Evolutionary conservation across 2,329 filamentous ascomycete species (phyloP).

Genomic region (Aspergillus aculeatinus): DNA sequence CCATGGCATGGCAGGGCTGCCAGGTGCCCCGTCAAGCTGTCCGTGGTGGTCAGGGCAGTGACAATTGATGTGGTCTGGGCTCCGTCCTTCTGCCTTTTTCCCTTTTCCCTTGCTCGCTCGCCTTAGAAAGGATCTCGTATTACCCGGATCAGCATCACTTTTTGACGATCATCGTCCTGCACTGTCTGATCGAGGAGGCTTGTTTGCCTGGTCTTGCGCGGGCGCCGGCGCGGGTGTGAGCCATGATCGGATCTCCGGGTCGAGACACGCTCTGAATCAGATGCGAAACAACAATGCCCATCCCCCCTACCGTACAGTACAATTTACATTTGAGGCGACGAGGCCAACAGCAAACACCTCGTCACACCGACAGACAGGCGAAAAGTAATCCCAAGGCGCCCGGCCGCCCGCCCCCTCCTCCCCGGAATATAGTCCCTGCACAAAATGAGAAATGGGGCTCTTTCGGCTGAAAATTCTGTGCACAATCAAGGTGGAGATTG

Average conservation of each 20-base stretch:
- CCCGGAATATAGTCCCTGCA: constrained; percentile 17
- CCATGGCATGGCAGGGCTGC: neutral
- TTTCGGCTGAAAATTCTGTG: constrained; percentile 4
- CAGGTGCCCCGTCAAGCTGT: neutral
- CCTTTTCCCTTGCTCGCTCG: neutral
- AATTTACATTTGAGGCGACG: neutral
- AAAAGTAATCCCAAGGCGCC: neutral
- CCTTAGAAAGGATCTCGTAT: constrained; percentile 4
- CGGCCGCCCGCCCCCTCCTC: too few species aligned
- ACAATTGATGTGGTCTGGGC: neutral
- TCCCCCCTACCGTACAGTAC: neutral
- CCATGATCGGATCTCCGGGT: neutral
- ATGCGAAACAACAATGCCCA: neutral
- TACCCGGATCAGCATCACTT: constrained; percentile 8
- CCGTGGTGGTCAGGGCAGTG: neutral
- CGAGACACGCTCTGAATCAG: neutral
- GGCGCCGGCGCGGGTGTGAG: neutral
- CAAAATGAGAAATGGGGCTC: constrained; percentile 6
- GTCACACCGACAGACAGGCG: neutral
- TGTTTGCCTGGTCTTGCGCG: neutral
- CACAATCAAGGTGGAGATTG: neutral
- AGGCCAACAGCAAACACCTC: neutral
- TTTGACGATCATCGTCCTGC: neutral
- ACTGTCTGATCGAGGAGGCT: neutral
- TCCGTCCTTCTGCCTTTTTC: neutral